Evolutionary conservation across 2,329 filamentous ascomycete species (phyloP).

Genomic region (Diatrype stigma): DNA sequence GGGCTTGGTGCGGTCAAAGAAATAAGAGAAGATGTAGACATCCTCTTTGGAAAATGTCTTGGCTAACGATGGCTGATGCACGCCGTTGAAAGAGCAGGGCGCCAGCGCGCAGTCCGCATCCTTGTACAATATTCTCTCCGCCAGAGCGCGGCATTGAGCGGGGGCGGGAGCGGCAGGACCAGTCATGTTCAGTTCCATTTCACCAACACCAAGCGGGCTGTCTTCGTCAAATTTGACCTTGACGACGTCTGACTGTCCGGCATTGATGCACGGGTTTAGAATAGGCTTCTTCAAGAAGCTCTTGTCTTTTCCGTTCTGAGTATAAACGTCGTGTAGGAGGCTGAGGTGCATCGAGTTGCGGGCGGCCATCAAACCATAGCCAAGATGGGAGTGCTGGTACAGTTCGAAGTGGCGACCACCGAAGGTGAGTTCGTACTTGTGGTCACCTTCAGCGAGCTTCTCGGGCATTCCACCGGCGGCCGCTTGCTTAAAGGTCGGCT

Average conservation of each 20-base stretch:
- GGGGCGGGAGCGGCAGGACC: constrained; percentile 72
- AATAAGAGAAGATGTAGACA: constrained; percentile 96
- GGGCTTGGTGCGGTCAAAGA: constrained; percentile 89
- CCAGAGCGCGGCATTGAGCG: constrained; percentile 83
- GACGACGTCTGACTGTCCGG: constrained; percentile 71
- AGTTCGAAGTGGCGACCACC: constrained; percentile 87
- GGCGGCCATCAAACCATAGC: constrained; percentile 94
- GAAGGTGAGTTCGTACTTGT: constrained; percentile 91
- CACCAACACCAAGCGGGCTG: constrained; percentile 59
- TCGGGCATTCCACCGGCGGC: constrained; percentile 76
- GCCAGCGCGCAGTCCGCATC: constrained; percentile 74
- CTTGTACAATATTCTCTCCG: constrained; percentile 89
- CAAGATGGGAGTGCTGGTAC: constrained; percentile 97
- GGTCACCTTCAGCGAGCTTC: constrained; percentile 81
- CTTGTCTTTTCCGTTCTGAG: constrained; percentile 54
- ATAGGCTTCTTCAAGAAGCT: constrained; percentile 28
- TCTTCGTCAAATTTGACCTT: constrained; percentile 64
- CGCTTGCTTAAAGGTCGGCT: constrained; percentile 82
- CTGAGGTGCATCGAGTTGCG: constrained; percentile 78
- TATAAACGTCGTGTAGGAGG: constrained; percentile 68
- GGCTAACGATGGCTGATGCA: constrained; percentile 86
- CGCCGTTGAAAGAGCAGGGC: constrained; percentile 97
- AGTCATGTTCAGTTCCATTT: constrained; percentile 76
- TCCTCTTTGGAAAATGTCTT: constrained; percentile 93
- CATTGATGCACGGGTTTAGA: constrained; percentile 61